Base-by-base conservation (phyloP, 805 yeast genomes). In the Nakazawaea ambrosiae region DNA sequence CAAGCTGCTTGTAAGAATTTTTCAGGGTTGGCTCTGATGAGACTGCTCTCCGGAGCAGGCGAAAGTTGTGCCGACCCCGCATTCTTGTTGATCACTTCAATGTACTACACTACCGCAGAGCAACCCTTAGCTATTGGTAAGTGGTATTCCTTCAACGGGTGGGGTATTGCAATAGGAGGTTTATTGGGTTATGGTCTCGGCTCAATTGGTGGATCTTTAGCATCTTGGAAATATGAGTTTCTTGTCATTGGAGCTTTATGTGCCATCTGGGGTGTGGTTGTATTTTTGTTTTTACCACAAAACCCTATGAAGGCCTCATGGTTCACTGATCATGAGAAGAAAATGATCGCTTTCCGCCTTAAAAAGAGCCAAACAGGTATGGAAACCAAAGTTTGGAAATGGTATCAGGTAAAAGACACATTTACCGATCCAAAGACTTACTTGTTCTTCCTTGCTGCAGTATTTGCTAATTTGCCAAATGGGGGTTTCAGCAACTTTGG, bases 81-180 rank as follows among this genome's bases (percentile, higher is more conserved):
- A 3, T 36, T 30, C 26, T 31, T 30, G 20, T 31, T 36, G 31
- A 65, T 78, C 30, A 72, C 78, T 27, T 71, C 81, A 18, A 75
- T 75, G 81, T 79, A 75, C 58, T 79, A 75, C 57, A 68, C 70
- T 27, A 69, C 68, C 39, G 50, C 61, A 4, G 78, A 74, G 43
- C 78, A 73, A 49, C 57, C 68, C 27, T 58, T 63, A 20, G 59
- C 78, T 49, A 73, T 75, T 31, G 78, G 78, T 6, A 61, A 63
- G 31, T 71, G 78, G 75, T 73, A 75, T 4, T 59, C 72, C n/a
- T 73, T 67, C 56, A 75, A 78, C 1, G 81, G 39, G n/a, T 29
- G 29, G 10, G 39, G 39, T 11, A 36, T 36, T 17, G 39, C 39
- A n/a, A 20, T 27, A 6, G 41, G 41, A 27, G 41, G 41, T 3